Evolutionary conservation across 1,139 yeast genomes (phyloP), one percentile per base, ranked within the genome.

Genomic region (Debaryomycetaceae sp.): DNA sequence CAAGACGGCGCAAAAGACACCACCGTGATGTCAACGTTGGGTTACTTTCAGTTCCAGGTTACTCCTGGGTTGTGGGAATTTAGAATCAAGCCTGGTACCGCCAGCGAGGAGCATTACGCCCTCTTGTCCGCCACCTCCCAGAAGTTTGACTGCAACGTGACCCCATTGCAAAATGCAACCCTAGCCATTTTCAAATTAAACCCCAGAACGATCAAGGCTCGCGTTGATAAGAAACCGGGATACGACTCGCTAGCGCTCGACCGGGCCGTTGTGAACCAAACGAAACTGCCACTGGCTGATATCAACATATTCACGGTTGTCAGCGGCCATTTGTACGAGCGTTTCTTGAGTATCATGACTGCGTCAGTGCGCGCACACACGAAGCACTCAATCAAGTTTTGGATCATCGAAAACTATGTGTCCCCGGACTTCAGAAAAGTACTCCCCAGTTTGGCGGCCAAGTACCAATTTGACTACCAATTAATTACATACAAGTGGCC

Each of bases 401-500:
- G 97, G 97, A 61, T 89, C 6, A 68, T 89, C 40, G 94, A 85
- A 41, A 82, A 84, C 49, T 83, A 71, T 46, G 59, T 84, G 53
- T 82, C 95, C 2, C 78, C 88, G 2, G 63, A 75, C 4, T 80
- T 88, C 49, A 78, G 73, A 46, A 49, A 58, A 25, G 66, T 75
- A 31, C 49, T 86, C n/a, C 83, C 86, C 0, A 42, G 48, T n/a
- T 49, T 88, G 28, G 79, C 93, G 0, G 52, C 59, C n/a, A 49
- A 71, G 32, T 71, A 68, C 39, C 69, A 71, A 1, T 77, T 84
- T 41, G 71, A 78, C 28, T 84, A 80, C 45, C 89, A 86, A 46
- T 58, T 84, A 27, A 67, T 91, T 13, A 75, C 82, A 2, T 91
- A 84, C 54, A 81, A 83, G 42, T 91, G 98, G 98, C 98, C 98